Conservation (phyloP, 352 stramenopile genomes). For the Globisporangium abappressorium region DNA sequence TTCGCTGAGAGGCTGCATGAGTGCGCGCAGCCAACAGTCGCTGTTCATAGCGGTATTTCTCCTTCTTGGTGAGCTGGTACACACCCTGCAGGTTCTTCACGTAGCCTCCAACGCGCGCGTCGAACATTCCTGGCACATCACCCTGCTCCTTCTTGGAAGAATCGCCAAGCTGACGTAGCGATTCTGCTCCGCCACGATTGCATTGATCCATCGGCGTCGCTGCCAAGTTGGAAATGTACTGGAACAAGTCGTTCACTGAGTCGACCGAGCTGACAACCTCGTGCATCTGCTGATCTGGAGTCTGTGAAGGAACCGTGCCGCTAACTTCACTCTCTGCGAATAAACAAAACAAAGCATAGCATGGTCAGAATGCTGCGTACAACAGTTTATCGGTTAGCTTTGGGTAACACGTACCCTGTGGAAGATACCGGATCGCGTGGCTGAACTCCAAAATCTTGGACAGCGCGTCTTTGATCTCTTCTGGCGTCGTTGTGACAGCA, state of each 20-base stretch:
- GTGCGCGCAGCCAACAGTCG: conserved; percentile 45
- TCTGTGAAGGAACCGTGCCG: conserved; percentile 24
- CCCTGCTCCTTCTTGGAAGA: conserved; percentile 13
- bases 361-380: too few relatives aligned
- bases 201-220: conserved; percentile 21
- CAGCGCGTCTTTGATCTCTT: conserved; percentile 64
- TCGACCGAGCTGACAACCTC: conserved; percentile 76
- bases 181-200: neutral
- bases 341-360: neutral
- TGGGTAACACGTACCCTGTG: conserved; percentile 36
- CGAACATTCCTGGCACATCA: conserved; percentile 41
- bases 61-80: conserved; percentile 78
- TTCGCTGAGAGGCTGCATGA: conserved; percentile 63
- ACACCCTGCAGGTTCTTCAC: conserved; percentile 69
- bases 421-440: conserved; percentile 40
- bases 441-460: conserved; percentile 77
- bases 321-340: conserved; percentile 38
- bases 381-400: too few relatives aligned
- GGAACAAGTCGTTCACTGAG: conserved; percentile 75
- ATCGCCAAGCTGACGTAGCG: conserved; percentile 21
- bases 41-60: conserved; percentile 79
- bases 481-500: conserved; percentile 23
- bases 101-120: conserved; percentile 65
- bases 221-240: conserved; percentile 71
- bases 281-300: conserved; percentile 58